phyloP scores from a whole-genome alignment of 257 asterid species.

The Coffea canephora region DNA sequence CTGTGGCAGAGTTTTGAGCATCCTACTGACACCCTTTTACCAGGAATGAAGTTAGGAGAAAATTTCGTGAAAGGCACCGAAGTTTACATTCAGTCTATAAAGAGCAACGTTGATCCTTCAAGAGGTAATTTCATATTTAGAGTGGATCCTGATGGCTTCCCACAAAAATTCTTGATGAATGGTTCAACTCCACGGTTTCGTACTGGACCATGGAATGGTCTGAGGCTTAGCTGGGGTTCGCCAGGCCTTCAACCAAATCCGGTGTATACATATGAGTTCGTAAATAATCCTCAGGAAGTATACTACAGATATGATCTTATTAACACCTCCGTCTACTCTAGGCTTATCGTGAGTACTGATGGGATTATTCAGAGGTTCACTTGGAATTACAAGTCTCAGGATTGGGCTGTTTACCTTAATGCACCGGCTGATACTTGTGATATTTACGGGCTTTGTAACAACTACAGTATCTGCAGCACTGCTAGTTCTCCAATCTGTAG shows the following conservation, averaged over 20 bases:
- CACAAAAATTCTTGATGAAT: too few species aligned
- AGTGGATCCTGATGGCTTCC: conserved; percentile 26
- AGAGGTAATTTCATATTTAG: conserved; percentile 16
- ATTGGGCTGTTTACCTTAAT: conserved; percentile 24
- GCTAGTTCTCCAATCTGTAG: conserved; percentile 22
- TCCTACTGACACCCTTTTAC: conserved; percentile 38
- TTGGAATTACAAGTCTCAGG: conserved; percentile 19
- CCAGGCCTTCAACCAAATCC: not conserved
- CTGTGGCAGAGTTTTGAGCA: conserved; percentile 51
- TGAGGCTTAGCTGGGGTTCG: not conserved
- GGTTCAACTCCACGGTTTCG: too few species aligned
- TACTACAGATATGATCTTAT: not conserved
- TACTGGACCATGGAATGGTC: too few species aligned
- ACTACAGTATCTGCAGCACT: conserved; percentile 24
- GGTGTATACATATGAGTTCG: not conserved
- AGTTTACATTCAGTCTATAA: conserved; percentile 30
- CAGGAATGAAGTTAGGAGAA: conserved; percentile 48
- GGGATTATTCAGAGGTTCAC: conserved; percentile 30
- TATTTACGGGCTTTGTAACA: conserved; percentile 23
- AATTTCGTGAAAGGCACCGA: conserved; percentile 23
- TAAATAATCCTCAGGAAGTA: conserved; percentile 19
- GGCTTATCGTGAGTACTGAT: conserved; percentile 16
- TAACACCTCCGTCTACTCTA: conserved; percentile 6
- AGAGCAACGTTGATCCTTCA: conserved; percentile 37
- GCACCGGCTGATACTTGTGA: conserved; percentile 24